Percentiles rank a stretch among this genome's conserved stretches.
phyloP scores from a whole-genome alignment of 768 basidiomycete species.

The Antrodiella citrinella region DNA sequence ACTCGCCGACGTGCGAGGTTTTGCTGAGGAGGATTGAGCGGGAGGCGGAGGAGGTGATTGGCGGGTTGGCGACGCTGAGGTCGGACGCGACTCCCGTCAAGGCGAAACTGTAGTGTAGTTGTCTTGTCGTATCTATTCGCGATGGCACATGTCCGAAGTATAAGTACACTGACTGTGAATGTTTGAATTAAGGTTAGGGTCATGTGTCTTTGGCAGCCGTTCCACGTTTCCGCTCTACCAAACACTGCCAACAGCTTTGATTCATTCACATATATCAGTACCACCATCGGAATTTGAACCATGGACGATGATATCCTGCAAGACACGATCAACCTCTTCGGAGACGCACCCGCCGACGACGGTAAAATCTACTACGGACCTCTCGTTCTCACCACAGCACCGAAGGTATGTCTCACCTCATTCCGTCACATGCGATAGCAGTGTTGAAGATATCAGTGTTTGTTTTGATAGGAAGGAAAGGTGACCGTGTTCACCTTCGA shows the following conservation, averaged over 20 bases:
- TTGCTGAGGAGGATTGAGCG: constrained; percentile 61
- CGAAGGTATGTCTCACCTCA: constrained; percentile 41
- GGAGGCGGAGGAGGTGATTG: constrained; percentile 66
- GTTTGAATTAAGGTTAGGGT: too few relatives aligned
- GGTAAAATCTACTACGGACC: constrained; percentile 45
- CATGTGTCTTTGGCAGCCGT: too few relatives aligned
- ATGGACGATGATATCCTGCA: constrained; percentile 51
- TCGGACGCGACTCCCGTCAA: constrained; percentile 6
- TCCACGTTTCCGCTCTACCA: too few relatives aligned
- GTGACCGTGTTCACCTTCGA: too few relatives aligned
- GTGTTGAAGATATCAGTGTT: neutral
- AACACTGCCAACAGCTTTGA: too few relatives aligned
- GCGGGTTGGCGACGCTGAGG: constrained; percentile 29
- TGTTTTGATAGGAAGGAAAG: constrained; percentile 44
- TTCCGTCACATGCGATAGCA: neutral
- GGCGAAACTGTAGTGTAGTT: constrained; percentile 17
- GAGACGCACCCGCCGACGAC: constrained; percentile 34
- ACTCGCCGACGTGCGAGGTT: constrained; percentile 76
- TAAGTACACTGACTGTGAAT: too few relatives aligned
- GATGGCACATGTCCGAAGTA: too few relatives aligned
- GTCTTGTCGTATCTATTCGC: too few relatives aligned
- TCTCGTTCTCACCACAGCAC: constrained; percentile 44
- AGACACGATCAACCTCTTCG: constrained; percentile 46
- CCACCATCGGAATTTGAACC: too few relatives aligned
- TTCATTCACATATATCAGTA: too few relatives aligned